Base-by-base conservation (phyloP, 352 stramenopile species). In the Pseudoperonospora humuli region DNA sequence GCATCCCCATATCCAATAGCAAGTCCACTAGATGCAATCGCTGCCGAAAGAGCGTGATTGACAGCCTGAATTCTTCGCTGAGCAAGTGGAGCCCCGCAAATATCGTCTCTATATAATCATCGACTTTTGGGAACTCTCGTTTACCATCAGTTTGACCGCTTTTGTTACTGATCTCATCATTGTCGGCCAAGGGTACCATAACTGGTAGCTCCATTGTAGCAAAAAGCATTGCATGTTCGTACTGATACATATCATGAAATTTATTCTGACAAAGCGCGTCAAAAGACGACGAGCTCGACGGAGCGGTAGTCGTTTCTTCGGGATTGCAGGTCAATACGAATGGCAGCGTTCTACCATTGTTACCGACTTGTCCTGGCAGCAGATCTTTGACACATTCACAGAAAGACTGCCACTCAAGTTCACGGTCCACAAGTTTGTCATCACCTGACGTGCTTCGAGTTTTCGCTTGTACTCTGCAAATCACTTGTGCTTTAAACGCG, bases 51-150 rank as follows among this genome's bases (percentile, higher is more conserved):
- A 61, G 66, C 6, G 33, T 50, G 23, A 59, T 50, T 7, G 76
- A 86, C 11, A 89, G 47, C 37, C 74, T 81, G 0, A 75, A 38
- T 23, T 91, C 76, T 74, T 91, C 76, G 28, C 83, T 64, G 3
- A 87, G 42, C 20, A 89, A 58, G 27, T 91, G 79, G 20, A 91
- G 49, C 0, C 57, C 71, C 0, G 49, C 47, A 62, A 85, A 75
- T n/a, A 83, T 56, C 2, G 15, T 23, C 20, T 34, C 19, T 14
- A 62, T 9, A 6, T 59, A 51, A 23, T 50, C 38, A 19, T 45
- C 20, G 24, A 69, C 50, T 27, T 7, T 21, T 15, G 3, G 47
- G 25, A 21, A 39, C 18, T 8, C 2, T 3, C 18, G 19, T 3
- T 42, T 19, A 11, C 28, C 10, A 8, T 27, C 33, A 20, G 1